These are phyloP conservation scores for Diversispora epigaea DNA, from an alignment of 192 early-diverging fungal species.

Conservation along the genomic window DNA sequence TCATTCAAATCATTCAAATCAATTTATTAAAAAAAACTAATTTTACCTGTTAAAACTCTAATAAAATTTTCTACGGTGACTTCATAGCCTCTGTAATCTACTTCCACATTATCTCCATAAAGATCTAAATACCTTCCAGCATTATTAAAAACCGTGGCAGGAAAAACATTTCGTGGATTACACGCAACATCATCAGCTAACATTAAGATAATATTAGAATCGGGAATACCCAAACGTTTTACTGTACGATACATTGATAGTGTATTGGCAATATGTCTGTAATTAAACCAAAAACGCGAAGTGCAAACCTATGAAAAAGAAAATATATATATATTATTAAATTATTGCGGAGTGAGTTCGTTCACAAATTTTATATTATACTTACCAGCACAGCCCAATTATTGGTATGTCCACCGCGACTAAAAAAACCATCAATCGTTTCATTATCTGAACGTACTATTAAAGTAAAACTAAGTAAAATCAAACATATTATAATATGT, in stretches of 20 bases:
- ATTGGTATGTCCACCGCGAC: slow-evolving; percentile 77
- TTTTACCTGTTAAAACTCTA: slow-evolving; percentile 79
- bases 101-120: slow-evolving; percentile 96
- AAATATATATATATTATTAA: not conserved
- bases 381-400: slow-evolving; percentile 98
- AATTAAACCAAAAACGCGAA: slow-evolving; percentile 99
- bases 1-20: not conserved
- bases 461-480: not conserved
- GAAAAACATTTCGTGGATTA: slow-evolving; percentile 90
- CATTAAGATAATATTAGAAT: slow-evolving; percentile 99
- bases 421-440: slow-evolving; percentile 61
- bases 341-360: not conserved
- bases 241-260: slow-evolving; percentile 98
- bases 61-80: slow-evolving; percentile 99
- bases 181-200: slow-evolving; percentile 98
- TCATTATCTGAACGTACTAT: not conserved
- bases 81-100: slow-evolving; percentile 98
- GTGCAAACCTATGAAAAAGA: slow-evolving; percentile 77
- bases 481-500: slow-evolving; percentile 1
- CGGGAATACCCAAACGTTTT: slow-evolving; percentile 96
- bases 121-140: slow-evolving; percentile 77
- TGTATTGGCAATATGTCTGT: slow-evolving; percentile 97
- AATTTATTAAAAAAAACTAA: not conserved
- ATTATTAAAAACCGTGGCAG: slow-evolving; percentile 93
- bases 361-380: not conserved